A percentile compares a stretch with the other conserved stretches of the same genome.
Evolutionary conservation across 495 filamentous ascomycete genomes (phyloP).

Genomic region (Aspergillus saccharolyticus): DNA sequence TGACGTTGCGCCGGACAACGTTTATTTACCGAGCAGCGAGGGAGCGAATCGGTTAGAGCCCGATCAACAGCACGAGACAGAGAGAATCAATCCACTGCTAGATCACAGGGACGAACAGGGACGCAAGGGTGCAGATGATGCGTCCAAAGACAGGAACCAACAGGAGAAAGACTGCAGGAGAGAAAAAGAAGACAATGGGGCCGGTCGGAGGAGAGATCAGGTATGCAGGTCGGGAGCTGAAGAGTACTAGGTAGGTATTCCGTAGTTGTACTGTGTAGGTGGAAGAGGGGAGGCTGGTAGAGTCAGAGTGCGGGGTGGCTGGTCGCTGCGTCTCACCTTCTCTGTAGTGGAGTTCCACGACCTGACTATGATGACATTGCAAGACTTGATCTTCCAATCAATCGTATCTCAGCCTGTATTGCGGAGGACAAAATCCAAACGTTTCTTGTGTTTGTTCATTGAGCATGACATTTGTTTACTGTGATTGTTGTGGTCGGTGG

Average conservation of each 20-base stretch:
- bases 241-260: too few species aligned
- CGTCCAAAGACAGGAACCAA: constrained; percentile 5
- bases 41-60: neutral
- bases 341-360: neutral
- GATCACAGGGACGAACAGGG: neutral
- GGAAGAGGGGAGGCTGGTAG: constrained; percentile 23
- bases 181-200: constrained; percentile 6
- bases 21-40: neutral
- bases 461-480: neutral
- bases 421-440: neutral
- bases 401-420: neutral
- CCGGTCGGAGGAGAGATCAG: constrained; percentile 8
- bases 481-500: neutral
- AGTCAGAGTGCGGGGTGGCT: constrained; percentile 26
- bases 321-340: constrained; percentile 5
- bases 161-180: constrained; percentile 2
- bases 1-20: constrained; percentile 7
- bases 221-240: constrained; percentile 11
- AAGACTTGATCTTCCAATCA: neutral
- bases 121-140: constrained; percentile 9
- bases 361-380: neutral
- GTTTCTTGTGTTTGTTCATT: neutral
- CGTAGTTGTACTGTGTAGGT: too few species aligned
- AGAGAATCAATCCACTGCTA: neutral
- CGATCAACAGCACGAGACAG: constrained; percentile 10